phyloP scores from a whole-genome alignment of 2,329 filamentous ascomycete species.

The Plenodomus lindquistii region DNA sequence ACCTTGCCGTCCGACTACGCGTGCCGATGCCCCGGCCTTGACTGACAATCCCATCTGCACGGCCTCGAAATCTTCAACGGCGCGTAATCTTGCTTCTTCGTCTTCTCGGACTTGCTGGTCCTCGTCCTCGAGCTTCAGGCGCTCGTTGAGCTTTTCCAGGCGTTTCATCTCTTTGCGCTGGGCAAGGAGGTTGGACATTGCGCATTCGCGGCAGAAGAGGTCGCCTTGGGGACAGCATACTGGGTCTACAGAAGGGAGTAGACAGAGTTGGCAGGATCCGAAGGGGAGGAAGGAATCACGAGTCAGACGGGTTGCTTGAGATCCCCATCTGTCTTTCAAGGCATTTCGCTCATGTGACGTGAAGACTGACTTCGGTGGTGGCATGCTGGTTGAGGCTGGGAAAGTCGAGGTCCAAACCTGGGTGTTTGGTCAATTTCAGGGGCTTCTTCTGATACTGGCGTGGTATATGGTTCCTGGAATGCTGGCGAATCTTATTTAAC shows the following conservation, averaged over 20 bases:
- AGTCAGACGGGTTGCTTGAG: slow-evolving; percentile 78
- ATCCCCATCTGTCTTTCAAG: slow-evolving; percentile 80
- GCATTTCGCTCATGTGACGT: slow-evolving; percentile 86
- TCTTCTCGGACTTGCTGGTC: slow-evolving; percentile 65
- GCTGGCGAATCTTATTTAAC: too few species aligned
- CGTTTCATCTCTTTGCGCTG: slow-evolving; percentile 92
- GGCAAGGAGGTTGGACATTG: slow-evolving; percentile 83
- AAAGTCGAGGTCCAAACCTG: neutral
- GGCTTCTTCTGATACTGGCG: neutral
- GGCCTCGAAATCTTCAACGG: slow-evolving; percentile 80
- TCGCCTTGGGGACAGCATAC: slow-evolving; percentile 80
- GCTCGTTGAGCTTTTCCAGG: slow-evolving; percentile 67
- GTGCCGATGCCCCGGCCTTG: slow-evolving; percentile 41
- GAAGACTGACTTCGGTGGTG: slow-evolving; percentile 65
- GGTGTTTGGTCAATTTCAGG: neutral
- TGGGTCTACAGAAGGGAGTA: slow-evolving; percentile 77
- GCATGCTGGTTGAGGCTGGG: slow-evolving; percentile 16
- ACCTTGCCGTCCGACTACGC: slow-evolving; percentile 47
- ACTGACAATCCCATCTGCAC: slow-evolving; percentile 69
- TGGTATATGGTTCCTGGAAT: neutral
- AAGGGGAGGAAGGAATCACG: slow-evolving; percentile 94
- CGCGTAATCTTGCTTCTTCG: slow-evolving; percentile 70
- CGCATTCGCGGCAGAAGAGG: slow-evolving; percentile 94
- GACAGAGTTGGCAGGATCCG: slow-evolving; percentile 83
- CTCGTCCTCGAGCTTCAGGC: slow-evolving; percentile 63